A percentile compares a stretch with the other conserved stretches of the same genome.
These are phyloP conservation scores for Hypsizygus marmoreus DNA, from an alignment of 768 basidiomycete species.

Conservation along the genomic window DNA sequence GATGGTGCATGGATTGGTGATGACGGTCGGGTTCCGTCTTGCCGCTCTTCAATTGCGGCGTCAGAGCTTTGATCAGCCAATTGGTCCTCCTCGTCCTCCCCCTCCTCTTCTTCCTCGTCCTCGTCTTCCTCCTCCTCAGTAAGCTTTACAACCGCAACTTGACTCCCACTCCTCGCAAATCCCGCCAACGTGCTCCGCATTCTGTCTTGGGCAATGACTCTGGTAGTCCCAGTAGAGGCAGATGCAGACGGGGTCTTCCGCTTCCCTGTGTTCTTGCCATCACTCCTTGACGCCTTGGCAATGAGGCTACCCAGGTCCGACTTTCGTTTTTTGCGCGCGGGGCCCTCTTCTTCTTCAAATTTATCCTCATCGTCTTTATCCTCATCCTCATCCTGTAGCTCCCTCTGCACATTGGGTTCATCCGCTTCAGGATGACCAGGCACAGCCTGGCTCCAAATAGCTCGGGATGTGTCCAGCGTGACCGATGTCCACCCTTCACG, in stretches of 20 bases:
- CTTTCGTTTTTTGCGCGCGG: constrained; percentile 9
- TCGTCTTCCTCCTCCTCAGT: constrained; percentile 24
- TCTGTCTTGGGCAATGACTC: too few species aligned
- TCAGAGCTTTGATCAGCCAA: constrained; percentile 1
- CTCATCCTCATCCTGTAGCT: background rate
- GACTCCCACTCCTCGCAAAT: constrained; percentile 56
- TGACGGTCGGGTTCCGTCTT: background rate
- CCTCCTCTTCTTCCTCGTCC: constrained; percentile 18
- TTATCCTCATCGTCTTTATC: background rate
- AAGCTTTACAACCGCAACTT: constrained; percentile 19
- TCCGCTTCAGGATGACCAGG: too few species aligned
- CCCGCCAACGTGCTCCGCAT: constrained; percentile 50
- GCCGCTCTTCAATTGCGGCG: background rate
- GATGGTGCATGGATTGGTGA: constrained; percentile 17
- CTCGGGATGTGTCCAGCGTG: too few species aligned
- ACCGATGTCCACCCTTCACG: too few species aligned
- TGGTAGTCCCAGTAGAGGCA: too few species aligned
- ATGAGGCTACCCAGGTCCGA: too few species aligned
- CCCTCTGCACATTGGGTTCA: too few species aligned
- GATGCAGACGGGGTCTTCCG: background rate
- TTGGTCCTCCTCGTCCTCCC: constrained; percentile 15
- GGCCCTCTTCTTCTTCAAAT: background rate
- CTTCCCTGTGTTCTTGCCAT: background rate
- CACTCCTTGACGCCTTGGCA: too few species aligned
- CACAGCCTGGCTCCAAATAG: too few species aligned